Conservation (phyloP, 352 stramenopile species). For the Phytopythium kandeliae region DNA sequence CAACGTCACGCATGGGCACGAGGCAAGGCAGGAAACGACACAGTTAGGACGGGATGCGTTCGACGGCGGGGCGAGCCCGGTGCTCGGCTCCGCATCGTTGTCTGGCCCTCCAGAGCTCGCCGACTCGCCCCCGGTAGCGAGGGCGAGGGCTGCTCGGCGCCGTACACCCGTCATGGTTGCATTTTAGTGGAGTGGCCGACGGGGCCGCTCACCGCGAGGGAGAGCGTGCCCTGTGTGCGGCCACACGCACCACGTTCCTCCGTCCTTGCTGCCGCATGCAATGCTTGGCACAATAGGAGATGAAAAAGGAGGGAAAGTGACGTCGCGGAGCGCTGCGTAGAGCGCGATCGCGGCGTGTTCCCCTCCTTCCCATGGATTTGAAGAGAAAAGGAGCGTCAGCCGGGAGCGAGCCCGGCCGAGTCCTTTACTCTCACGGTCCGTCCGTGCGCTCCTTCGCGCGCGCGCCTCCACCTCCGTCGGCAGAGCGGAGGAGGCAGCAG, state of each 20-base stretch:
- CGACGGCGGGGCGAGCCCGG: neutral
- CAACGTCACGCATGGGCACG: too few species aligned
- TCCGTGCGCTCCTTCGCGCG: constrained; percentile 27
- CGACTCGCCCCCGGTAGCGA: neutral
- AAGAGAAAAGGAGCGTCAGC: constrained; percentile 66
- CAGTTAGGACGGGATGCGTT: constrained; percentile 74
- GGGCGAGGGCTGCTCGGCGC: constrained; percentile 26
- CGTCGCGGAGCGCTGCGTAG: neutral
- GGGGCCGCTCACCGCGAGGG: neutral
- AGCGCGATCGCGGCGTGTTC: neutral
- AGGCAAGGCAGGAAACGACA: constrained; percentile 15
- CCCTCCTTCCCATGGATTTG: constrained; percentile 64
- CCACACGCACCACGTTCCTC: constrained; percentile 85
- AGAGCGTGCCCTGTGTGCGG: constrained; percentile 4
- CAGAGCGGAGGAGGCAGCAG: neutral
- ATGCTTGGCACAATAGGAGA: constrained; percentile 68
- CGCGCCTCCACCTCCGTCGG: neutral
- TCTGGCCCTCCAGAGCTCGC: too few species aligned
- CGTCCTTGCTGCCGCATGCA: constrained; percentile 46
- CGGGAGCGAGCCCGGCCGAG: neutral
- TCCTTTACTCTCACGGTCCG: constrained; percentile 86
- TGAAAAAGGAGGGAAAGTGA: constrained; percentile 19
- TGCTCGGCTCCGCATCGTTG: constrained; percentile 6
- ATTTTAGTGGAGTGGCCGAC: constrained; percentile 81
- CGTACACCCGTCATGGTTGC: constrained; percentile 74